Evolutionary conservation across 1,284 basidiomycete genomes (phyloP).

Genomic region (Cryptococcus sp.): DNA sequence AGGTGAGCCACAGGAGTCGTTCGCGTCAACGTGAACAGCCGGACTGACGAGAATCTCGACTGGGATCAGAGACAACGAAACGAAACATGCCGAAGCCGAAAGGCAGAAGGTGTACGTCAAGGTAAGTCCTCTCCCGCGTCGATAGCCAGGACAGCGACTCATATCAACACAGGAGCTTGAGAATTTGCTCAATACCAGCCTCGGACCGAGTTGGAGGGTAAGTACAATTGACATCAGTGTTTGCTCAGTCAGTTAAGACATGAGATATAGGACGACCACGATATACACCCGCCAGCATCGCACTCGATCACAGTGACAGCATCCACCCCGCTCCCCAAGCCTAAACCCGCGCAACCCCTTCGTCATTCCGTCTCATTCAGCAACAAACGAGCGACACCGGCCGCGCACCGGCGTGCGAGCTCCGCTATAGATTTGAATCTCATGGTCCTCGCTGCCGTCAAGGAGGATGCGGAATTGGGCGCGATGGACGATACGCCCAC

Average conservation of each 20-base stretch:
- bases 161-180: slow-evolving; percentile 30
- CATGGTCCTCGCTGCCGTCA: slow-evolving; percentile 14
- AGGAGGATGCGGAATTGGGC: slow-evolving; percentile 10
- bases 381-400: slow-evolving; percentile 3
- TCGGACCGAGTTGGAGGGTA: slow-evolving; percentile 38
- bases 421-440: slow-evolving; percentile 12
- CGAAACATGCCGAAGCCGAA: slow-evolving; percentile 39
- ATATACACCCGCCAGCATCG: slow-evolving; percentile 11
- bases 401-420: slow-evolving; percentile 11
- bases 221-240: background rate
- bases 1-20: slow-evolving; percentile 19
- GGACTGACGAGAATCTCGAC: background rate
- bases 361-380: slow-evolving; percentile 29
- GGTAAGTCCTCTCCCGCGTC: slow-evolving; percentile 14
- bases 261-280: slow-evolving; percentile 13
- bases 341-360: slow-evolving; percentile 8
- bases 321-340: slow-evolving; percentile 35
- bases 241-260: background rate
- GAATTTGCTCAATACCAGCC: slow-evolving; percentile 27
- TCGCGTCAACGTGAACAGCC: background rate
- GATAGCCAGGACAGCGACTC: background rate
- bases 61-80: slow-evolving; percentile 39
- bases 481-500: slow-evolving; percentile 22
- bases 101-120: slow-evolving; percentile 36
- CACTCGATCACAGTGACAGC: slow-evolving; percentile 18